A percentile compares a stretch with the other conserved stretches of the same genome.
phyloP scores from a whole-genome alignment of 257 asterid species.

The Fraxinus quadrangulata region DNA sequence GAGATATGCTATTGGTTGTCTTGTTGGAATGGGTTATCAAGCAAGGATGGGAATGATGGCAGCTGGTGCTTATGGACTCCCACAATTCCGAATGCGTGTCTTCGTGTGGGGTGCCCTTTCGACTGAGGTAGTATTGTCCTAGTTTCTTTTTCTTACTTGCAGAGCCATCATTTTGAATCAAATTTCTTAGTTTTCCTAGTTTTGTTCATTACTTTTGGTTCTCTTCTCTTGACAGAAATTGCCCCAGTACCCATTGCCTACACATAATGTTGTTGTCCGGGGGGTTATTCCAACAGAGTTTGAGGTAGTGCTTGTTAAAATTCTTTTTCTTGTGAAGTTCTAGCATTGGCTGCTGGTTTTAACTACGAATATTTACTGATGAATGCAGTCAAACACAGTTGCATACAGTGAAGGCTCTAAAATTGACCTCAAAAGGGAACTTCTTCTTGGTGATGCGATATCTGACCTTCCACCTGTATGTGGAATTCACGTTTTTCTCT shows the following conservation, averaged over 20 bases:
- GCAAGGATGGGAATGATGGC: constrained; percentile 81
- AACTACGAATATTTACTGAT: not conserved
- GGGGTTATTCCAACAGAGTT: constrained; percentile 64
- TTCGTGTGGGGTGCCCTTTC: constrained; percentile 84
- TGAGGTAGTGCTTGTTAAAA: not conserved
- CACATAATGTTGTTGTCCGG: constrained; percentile 61
- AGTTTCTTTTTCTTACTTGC: not conserved
- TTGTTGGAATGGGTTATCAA: constrained; percentile 70
- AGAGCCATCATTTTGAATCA: not conserved
- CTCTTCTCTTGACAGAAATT: constrained; percentile 43
- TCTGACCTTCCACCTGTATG: constrained; percentile 76
- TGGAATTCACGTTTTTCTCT: constrained; percentile 1
- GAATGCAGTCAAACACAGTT: constrained; percentile 52
- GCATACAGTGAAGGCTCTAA: constrained; percentile 43
- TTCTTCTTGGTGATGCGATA: constrained; percentile 72
- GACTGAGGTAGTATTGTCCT: constrained; percentile 45
- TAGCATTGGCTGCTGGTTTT: not conserved
- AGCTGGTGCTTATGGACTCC: constrained; percentile 85
- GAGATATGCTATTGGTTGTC: constrained; percentile 67
- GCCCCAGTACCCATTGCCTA: constrained; percentile 84
- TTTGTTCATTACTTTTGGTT: not conserved
- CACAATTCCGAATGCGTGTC: constrained; percentile 78
- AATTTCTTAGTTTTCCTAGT: not conserved
- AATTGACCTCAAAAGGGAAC: constrained; percentile 36
- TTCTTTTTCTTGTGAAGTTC: not conserved